Evolutionary conservation across 2,329 filamentous ascomycete species (phyloP).

Genomic region (Trichoderma sp.): DNA sequence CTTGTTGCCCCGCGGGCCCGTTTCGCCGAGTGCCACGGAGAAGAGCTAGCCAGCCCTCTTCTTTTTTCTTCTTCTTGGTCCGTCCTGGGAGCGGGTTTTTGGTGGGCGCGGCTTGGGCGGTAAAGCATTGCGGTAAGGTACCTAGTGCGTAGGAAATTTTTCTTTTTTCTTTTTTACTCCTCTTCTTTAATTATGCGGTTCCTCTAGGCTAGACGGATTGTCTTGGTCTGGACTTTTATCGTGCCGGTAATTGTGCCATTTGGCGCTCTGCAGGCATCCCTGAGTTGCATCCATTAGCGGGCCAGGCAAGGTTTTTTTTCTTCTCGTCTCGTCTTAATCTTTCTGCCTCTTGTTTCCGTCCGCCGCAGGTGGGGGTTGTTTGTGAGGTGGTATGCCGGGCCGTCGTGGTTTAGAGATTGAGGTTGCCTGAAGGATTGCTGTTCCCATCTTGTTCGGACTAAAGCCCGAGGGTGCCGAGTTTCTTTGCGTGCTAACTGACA

Average conservation of each 20-base stretch:
- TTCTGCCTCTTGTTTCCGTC: neutral
- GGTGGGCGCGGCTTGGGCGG: conserved; percentile 9
- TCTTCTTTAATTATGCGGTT: neutral
- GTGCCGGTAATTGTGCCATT: neutral
- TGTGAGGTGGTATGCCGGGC: neutral
- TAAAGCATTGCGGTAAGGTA: neutral
- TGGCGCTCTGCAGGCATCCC: neutral
- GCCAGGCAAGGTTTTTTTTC: neutral
- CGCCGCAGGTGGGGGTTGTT: neutral
- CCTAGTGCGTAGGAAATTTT: neutral
- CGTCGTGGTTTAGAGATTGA: neutral
- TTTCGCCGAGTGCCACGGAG: neutral
- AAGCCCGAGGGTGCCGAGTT: conserved; percentile 1
- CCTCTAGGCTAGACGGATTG: neutral
- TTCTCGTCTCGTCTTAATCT: neutral
- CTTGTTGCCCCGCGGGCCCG: neutral
- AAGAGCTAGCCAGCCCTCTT: neutral
- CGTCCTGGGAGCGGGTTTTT: neutral
- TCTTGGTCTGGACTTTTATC: neutral
- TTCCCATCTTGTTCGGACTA: neutral
- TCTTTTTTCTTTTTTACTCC: neutral
- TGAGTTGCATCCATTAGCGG: neutral
- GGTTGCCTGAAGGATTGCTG: neutral
- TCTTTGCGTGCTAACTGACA: neutral
- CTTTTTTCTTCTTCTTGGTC: neutral